Base-by-base conservation (phyloP, 306 rosid genomes). In the Corylus avellana region DNA sequence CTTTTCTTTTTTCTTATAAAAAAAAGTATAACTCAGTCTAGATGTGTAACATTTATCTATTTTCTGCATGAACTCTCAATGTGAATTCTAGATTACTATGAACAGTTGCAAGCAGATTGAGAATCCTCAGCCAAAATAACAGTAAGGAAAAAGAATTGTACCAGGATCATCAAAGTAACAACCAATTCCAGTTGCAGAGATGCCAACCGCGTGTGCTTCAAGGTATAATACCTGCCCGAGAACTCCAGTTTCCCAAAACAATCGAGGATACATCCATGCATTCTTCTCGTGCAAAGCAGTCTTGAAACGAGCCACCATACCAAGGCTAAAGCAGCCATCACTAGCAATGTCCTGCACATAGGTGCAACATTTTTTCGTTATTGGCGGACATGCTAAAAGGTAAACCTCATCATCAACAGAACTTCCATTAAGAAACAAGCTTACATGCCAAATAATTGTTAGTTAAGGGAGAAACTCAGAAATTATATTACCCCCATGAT, bases 201-300 rank as follows among this genome's bases (percentile, higher is more conserved):
- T 82, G 74, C 93, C 97, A 74, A 89, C 48, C 35, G 98, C 97
- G 83, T 95, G 97, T 16, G 98, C 89, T 84, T 95, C 98, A 46
- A 95, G 92, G 84, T 95, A 95, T 88, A 95, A 74, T 79, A 95
- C 97, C 86, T 95, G 98, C 80, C 98, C 98, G 32, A 92, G 92
- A 79, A 93, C 96, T 73, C 98, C 98, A 63, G 97, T 95, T 87
- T 95, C 98, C 98, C 98, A 95, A 86, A 95, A 95, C 73, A 95
- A 84, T 39, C 96, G 92, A 83, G 98, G 97, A 88, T 95, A 95
- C 97, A 95, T 92, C 91, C 90, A 90, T 16, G 72, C 78, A 10
- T 85, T 81, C 76, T 89, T 91, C 82, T 89, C 88, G 2, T 77
- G 90, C 84, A 92, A 79, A 5, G 86, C 62, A 55, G 94, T 89